phyloP scores from a whole-genome alignment of 164 flowering plant species.

The Santalum album region DNA sequence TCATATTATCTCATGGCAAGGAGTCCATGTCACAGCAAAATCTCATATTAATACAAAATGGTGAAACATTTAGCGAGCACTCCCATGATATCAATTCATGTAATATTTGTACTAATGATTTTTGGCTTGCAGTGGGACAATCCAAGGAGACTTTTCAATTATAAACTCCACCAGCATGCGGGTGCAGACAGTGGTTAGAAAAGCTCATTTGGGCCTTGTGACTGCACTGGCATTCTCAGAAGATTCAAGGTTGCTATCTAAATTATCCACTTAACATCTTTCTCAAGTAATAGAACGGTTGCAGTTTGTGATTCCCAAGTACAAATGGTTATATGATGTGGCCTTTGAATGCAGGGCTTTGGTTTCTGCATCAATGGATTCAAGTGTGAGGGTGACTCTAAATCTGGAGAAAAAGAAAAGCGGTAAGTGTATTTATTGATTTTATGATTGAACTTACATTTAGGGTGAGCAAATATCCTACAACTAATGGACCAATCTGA shows the following conservation, averaged over 20 bases:
- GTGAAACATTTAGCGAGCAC: not conserved
- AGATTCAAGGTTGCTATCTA: conserved; percentile 57
- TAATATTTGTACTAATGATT: conserved; percentile 3
- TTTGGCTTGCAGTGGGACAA: conserved; percentile 63
- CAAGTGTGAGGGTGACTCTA: conserved; percentile 72
- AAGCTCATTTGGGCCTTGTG: conserved; percentile 74
- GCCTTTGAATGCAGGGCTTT: conserved; percentile 44
- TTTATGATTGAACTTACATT: not conserved
- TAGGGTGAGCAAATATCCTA: not conserved
- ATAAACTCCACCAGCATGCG: conserved; percentile 42
- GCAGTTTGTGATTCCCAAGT: not conserved
- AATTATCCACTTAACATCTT: not conserved
- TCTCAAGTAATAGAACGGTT: not conserved
- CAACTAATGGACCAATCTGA: not conserved
- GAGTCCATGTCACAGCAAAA: too few species aligned
- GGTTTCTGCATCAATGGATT: conserved; percentile 69
- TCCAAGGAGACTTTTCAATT: conserved; percentile 58
- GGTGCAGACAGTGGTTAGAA: conserved; percentile 32
- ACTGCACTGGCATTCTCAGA: conserved; percentile 65
- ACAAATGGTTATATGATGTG: not conserved
- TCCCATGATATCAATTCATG: not conserved
- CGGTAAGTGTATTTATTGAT: conserved; percentile 27
- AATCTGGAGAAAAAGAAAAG: conserved; percentile 36
- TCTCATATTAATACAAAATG: too few species aligned
- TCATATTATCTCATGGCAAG: too few species aligned